Conservation (phyloP, 805 yeast genomes). For the Candida pseudofarinosa region DNA sequence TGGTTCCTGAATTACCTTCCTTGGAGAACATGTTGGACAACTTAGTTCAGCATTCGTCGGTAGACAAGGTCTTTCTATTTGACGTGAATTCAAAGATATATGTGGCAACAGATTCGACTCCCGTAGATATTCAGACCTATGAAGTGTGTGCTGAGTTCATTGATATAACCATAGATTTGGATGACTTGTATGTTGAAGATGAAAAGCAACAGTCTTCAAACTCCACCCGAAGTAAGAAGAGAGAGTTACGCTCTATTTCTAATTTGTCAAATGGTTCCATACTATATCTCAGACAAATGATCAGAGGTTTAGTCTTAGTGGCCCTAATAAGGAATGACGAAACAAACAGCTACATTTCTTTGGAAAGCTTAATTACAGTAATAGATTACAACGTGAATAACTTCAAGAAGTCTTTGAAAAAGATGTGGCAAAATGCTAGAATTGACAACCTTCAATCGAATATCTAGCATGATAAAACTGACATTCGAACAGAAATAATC, state of each 20-base stretch:
- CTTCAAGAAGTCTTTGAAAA: slow-evolving; percentile 71
- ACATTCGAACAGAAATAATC: too few species aligned
- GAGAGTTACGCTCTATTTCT: slow-evolving; percentile 63
- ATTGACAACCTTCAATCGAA: slow-evolving; percentile 1
- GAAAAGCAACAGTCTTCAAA: slow-evolving; percentile 9
- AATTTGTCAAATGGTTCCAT: slow-evolving; percentile 79
- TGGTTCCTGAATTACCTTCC: slow-evolving; percentile 83
- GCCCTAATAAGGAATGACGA: slow-evolving; percentile 75
- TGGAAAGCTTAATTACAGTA: slow-evolving; percentile 50
- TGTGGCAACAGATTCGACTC: slow-evolving; percentile 93
- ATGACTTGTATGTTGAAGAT: slow-evolving; percentile 53
- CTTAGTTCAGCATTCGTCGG: slow-evolving; percentile 80
- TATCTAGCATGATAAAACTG: not conserved
- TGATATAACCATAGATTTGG: slow-evolving; percentile 87
- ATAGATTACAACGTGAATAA: slow-evolving; percentile 87
- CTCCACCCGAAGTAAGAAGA: slow-evolving; percentile 19
- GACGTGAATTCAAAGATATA: slow-evolving; percentile 91
- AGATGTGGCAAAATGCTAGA: slow-evolving; percentile 55
- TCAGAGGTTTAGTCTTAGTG: slow-evolving; percentile 86
- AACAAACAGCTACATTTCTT: slow-evolving; percentile 27
- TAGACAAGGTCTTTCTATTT: slow-evolving; percentile 89
- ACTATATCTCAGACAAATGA: slow-evolving; percentile 84
- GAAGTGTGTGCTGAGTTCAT: slow-evolving; percentile 97
- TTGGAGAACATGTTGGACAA: slow-evolving; percentile 86
- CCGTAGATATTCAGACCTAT: slow-evolving; percentile 91